Conservation (phyloP, 176 grass and related monocot species). For the Alopecurus myosuroides region DNA sequence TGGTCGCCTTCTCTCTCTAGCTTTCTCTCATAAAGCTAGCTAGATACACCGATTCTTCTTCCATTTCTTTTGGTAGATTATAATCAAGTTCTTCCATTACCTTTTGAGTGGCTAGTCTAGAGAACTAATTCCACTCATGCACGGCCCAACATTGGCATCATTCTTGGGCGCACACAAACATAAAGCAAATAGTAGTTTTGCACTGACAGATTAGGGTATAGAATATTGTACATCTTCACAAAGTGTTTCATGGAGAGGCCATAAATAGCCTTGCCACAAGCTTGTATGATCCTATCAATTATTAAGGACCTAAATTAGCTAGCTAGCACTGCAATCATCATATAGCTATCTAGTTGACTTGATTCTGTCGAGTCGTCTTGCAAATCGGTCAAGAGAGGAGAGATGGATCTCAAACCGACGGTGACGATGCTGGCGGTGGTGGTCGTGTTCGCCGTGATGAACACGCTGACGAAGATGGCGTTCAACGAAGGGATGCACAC, state of each 20-base stretch:
- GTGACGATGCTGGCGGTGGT: constrained; percentile 45
- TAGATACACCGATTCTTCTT: background rate
- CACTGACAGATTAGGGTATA: background rate
- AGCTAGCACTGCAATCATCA: background rate
- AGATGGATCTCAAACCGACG: constrained; percentile 13
- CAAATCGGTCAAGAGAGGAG: background rate
- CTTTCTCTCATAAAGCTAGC: background rate
- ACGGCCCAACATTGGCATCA: background rate
- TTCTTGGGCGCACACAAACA: background rate
- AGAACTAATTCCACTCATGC: background rate
- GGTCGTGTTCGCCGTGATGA: constrained; percentile 44
- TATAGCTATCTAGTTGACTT: background rate
- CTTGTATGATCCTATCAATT: background rate
- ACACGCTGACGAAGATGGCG: constrained; percentile 58
- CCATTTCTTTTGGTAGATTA: background rate
- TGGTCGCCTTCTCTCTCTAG: background rate
- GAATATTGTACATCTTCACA: background rate
- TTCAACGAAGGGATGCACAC: constrained; percentile 66
- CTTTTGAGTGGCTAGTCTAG: background rate
- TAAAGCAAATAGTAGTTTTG: background rate
- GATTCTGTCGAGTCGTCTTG: background rate
- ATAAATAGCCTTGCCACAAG: background rate
- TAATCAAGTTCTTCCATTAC: background rate
- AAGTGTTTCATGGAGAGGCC: background rate
- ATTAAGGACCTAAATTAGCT: background rate